Percentiles rank a stretch among this genome's conserved stretches.
Conservation (phyloP, 805 yeast species). For the Metschnikowia amazonensis region DNA sequence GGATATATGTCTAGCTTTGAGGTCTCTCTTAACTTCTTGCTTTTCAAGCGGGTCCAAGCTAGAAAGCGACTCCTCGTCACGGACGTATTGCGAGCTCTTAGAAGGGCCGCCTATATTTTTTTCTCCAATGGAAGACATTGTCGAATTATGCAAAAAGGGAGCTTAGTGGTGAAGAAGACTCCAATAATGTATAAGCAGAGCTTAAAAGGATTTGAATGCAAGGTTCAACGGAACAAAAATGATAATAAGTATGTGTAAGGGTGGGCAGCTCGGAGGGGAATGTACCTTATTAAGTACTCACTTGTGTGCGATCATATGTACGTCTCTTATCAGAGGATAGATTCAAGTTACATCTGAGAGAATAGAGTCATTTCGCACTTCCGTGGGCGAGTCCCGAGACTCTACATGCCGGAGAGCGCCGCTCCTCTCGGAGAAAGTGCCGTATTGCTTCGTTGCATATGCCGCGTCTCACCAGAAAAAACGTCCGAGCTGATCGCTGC, state of each 20-base stretch:
- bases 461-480: neutral
- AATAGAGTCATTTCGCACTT: neutral
- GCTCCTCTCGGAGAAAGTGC: neutral
- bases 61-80: slow-evolving; percentile 17
- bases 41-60: slow-evolving; percentile 11
- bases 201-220: neutral
- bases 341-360: neutral
- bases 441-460: slow-evolving; percentile 2
- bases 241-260: neutral
- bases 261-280: neutral
- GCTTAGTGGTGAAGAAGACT: neutral
- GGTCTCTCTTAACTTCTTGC: slow-evolving; percentile 51
- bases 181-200: neutral
- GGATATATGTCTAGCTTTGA: slow-evolving; percentile 64
- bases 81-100: slow-evolving; percentile 20
- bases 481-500: neutral
- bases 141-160: neutral
- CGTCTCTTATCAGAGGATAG: slow-evolving; percentile 5
- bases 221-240: neutral
- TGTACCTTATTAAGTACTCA: neutral
- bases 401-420: slow-evolving; percentile 1
- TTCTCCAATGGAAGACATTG: slow-evolving; percentile 17
- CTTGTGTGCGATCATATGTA: slow-evolving; percentile 1
- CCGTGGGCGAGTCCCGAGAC: neutral
- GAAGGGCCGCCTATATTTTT: slow-evolving; percentile 10